Base-by-base conservation (phyloP, 208 protist species). In the Wallacemonas collosoma region DNA sequence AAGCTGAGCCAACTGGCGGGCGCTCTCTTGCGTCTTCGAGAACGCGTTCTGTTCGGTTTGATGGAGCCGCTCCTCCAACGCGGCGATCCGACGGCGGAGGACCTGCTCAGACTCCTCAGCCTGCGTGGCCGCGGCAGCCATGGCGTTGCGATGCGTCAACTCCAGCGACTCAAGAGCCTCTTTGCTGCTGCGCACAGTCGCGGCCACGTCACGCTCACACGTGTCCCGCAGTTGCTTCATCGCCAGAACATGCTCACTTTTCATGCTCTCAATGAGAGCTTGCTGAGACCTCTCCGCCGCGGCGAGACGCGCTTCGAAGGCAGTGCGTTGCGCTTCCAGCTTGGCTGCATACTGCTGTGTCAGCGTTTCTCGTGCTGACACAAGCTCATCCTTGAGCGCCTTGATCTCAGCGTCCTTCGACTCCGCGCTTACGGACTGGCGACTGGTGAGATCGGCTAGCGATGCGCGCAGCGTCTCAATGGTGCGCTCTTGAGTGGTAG, bases 201-300 rank as follows among this genome's bases (percentile, higher is more conserved):
- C n/a, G 38, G 75, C 73, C 40, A 58, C 64, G 55, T 73, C 12
- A 5, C 66, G n/a, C 7, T 9, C 39, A 41, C 51, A 60, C 40
- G 68, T 40, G 7, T 74, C 71, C 50, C 75, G 43, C 56, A 82
- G 38, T 43, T 62, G 50, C 50, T 72, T 60, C 17, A 79, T 36
- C 36, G 73, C 71, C 56, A 36, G n/a, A 26, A 72, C 62, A 8
- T 75, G 58, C 26, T 77, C 36, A 0, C 41, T 44, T 1, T 72
- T 47, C 12, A 86, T 35, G 15, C 44, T 73, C 38, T 72, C 68
- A 53, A 63, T 48, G 53, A 85, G 81, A 9, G 71, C 64, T 12
- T 63, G 40, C 17, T 71, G 51, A 8, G 58, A 60, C 54, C 60
- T 48, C 35, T 73, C 63, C 3, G 65, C 61, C 14, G 75, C 51